A percentile compares a stretch with the other conserved stretches of the same genome.
Conservation (phyloP, 345 rosid genomes). For the Aegle marmelos region DNA sequence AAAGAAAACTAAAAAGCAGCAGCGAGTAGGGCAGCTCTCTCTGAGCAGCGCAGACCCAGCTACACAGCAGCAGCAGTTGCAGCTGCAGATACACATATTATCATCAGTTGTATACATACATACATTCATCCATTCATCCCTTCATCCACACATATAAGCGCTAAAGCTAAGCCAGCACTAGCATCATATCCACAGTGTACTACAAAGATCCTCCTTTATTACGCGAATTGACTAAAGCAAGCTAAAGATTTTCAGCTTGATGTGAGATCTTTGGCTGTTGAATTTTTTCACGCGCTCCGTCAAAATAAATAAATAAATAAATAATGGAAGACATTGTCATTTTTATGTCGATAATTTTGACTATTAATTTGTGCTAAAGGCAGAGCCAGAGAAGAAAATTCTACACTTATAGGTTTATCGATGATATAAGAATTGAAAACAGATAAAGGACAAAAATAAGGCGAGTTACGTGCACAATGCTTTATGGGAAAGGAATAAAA, state of each 20-base stretch:
- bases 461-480: neutral
- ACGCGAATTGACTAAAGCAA: constrained; percentile 16
- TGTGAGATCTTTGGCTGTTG: neutral
- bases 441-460: neutral
- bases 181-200: constrained; percentile 17
- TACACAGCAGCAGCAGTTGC: too few relatives aligned
- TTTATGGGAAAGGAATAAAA: neutral
- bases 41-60: constrained; percentile 15
- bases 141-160: neutral
- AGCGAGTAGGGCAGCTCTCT: constrained; percentile 6
- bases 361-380: neutral
- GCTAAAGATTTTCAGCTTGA: neutral
- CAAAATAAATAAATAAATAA: neutral
- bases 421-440: neutral
- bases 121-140: too few relatives aligned
- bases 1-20: neutral
- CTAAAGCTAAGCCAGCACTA: neutral
- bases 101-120: neutral
- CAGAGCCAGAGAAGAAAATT: neutral
- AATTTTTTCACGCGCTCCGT: neutral
- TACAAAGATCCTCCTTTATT: constrained; percentile 5
- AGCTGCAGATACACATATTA: neutral
- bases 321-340: neutral
- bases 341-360: neutral
- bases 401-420: neutral